These are phyloP conservation scores for Microbotryum scabiosae DNA, from an alignment of 1,284 basidiomycete species.

Conservation along the genomic window DNA sequence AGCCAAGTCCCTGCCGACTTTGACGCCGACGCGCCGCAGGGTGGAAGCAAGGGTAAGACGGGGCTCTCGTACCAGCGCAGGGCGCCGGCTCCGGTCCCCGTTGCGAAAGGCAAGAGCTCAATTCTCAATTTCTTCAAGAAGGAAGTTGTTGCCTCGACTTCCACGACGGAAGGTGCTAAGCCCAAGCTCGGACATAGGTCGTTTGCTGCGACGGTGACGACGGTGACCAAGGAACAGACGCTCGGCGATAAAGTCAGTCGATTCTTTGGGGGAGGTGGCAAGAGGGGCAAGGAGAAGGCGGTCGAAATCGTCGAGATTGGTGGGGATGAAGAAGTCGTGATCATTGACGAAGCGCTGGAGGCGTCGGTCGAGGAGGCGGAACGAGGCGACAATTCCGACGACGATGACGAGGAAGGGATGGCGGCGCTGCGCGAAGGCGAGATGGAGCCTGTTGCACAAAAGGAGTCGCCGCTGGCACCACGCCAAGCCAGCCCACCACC, in stretches of 20 bases:
- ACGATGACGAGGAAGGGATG: slow-evolving; percentile 5
- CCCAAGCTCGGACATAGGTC: not conserved
- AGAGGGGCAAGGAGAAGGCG: slow-evolving; percentile 43
- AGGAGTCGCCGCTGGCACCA: not conserved
- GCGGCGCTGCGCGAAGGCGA: slow-evolving; percentile 14
- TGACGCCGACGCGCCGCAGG: not conserved
- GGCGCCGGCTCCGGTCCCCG: not conserved
- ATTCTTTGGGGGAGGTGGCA: slow-evolving; percentile 49
- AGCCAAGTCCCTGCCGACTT: not conserved
- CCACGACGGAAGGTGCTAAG: not conserved
- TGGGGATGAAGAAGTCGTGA: slow-evolving; percentile 1
- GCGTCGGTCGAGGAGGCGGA: no score
- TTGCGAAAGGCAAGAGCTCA: slow-evolving; percentile 5
- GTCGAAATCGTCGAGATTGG: not conserved
- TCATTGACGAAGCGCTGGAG: slow-evolving; percentile 41
- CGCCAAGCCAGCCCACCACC: not conserved
- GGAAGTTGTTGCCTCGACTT: not conserved
- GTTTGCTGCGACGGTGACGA: not conserved
- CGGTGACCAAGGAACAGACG: slow-evolving; percentile 30
- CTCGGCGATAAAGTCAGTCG: slow-evolving; percentile 31
- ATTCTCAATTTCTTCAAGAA: slow-evolving; percentile 20
- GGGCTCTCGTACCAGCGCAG: slow-evolving; percentile 8
- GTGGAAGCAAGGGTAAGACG: not conserved
- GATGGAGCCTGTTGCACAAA: not conserved
- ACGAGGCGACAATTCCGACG: not conserved